Evolutionary conservation across 2,329 filamentous ascomycete species (phyloP).

Genomic region (Fusarium sp.): DNA sequence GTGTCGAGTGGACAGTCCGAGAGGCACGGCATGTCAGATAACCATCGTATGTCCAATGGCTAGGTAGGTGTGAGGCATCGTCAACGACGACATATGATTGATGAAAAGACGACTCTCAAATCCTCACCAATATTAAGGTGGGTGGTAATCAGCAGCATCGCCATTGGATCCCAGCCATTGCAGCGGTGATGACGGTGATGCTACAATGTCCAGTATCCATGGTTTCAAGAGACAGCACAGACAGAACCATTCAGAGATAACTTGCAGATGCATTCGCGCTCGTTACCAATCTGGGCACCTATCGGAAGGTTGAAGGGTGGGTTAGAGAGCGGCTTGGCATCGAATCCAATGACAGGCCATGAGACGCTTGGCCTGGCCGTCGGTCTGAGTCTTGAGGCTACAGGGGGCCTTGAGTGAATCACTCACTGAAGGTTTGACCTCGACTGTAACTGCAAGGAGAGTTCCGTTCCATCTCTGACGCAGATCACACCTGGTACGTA

Average conservation of each 20-base stretch:
- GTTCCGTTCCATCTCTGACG: conserved; percentile 20
- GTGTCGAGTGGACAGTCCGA: conserved; percentile 1
- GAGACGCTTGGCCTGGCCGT: conserved; percentile 25
- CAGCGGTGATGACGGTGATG: conserved; percentile 39
- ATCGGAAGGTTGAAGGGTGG: conserved; percentile 5
- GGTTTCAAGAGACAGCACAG: conserved; percentile 2
- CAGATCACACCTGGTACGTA: conserved; percentile 20
- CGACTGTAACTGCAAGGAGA: conserved; percentile 17
- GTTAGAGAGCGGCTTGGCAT: conserved; percentile 28
- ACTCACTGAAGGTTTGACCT: neutral
- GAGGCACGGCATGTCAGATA: conserved; percentile 20
- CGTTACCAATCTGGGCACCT: conserved; percentile 43
- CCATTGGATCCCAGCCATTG: conserved; percentile 1
- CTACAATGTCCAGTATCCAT: conserved; percentile 8
- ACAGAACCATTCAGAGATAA: conserved; percentile 3
- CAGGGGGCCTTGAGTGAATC: conserved; percentile 11
- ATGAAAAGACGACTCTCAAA: conserved; percentile 4
- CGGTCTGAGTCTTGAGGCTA: conserved; percentile 29
- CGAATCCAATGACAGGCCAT: conserved; percentile 1
- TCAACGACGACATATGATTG: conserved; percentile 12
- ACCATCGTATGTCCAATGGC: neutral
- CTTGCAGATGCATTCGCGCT: conserved; percentile 40
- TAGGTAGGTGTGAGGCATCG: neutral
- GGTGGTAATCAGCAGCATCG: conserved; percentile 15
- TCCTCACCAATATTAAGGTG: neutral